A percentile compares a stretch with the other conserved stretches of the same genome.
These are phyloP conservation scores for Aureobasidium sp. DNA, from an alignment of 2,329 filamentous ascomycete species.

Conservation along the genomic window DNA sequence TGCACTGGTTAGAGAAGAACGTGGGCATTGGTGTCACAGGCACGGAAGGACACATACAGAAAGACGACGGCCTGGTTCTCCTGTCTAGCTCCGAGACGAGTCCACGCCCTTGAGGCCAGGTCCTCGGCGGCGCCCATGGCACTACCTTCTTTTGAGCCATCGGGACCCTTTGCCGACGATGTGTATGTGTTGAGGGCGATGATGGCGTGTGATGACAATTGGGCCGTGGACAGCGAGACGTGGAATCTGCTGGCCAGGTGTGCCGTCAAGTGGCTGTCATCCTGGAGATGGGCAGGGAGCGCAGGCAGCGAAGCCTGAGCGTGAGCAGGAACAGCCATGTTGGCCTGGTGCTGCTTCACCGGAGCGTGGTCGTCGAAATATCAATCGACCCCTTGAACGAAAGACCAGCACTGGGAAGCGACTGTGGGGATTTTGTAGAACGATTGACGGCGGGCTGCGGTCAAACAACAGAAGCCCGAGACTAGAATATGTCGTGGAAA, in stretches of 20 bases:
- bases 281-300: constrained; percentile 75
- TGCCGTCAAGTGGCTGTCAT: constrained; percentile 70
- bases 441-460: background rate
- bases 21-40: constrained; percentile 9
- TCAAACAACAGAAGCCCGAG: background rate
- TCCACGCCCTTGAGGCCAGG: constrained; percentile 77
- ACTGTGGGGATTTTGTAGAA: background rate
- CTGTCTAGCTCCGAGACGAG: constrained; percentile 75
- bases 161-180: constrained; percentile 75
- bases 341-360: constrained; percentile 16
- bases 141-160: constrained; percentile 87
- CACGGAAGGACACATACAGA: constrained; percentile 54
- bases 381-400: constrained; percentile 53
- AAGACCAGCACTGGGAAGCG: background rate
- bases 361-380: constrained; percentile 50
- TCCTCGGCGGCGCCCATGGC: constrained; percentile 90
- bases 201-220: constrained; percentile 83
- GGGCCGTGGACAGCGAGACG: constrained; percentile 78
- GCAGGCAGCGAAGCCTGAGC: constrained; percentile 82
- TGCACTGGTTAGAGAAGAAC: constrained; percentile 18
- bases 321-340: constrained; percentile 46
- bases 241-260: constrained; percentile 88
- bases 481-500: background rate
- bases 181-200: constrained; percentile 94
- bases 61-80: constrained; percentile 94